Base-by-base conservation (phyloP, 2,329 filamentous ascomycete genomes). In the Tolypocladium album region DNA sequence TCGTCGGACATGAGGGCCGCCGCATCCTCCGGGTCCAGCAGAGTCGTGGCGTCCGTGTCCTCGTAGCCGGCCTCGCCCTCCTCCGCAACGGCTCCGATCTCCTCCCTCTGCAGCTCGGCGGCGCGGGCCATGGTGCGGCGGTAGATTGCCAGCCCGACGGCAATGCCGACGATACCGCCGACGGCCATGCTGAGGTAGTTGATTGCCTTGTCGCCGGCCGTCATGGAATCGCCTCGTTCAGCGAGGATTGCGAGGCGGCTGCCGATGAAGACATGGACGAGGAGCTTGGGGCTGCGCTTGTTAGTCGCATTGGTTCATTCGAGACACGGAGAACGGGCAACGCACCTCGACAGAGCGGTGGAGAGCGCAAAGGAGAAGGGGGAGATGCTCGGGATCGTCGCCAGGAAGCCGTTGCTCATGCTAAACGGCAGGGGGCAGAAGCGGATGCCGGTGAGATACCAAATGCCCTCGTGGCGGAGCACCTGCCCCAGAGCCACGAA, bases 251-350 rank as follows among this genome's bases (percentile, higher is more conserved):
- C 91, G 20, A 99, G 79, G 59, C 92, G 84, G 68, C 84, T 87
- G 62, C 94, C 94, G 68, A 99, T 91, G 75, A 97, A 99, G 67
- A 96, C 85, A 70, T 96, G 90, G 57, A 99, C 86, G 61, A 97
- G 79, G 22, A 99, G 79, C 70, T 97, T 99, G 8, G 94, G 94
- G 17, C 81, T 84, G 58, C 58, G 34, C 34, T 7, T 24, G 5
- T 52, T 13, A 58, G 68, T 39, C 63, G 62, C 34, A 50, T 50
- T 8, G 20, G 11, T 20, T 57, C 20, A 24, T 45, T 15, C 27
- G 11, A 22, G 43, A 47, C 43, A 24, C n/a, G n/a, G 13, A 36
- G n/a, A 15, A 24, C 20, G 22, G 31, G 22, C 45, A 43, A 68
- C 72, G 61, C 64, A 81, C 79, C 82, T 85, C 13, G 92, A 87